Conservation (phyloP, 441 rosid genomes). For the Adansonia grandidieri region DNA sequence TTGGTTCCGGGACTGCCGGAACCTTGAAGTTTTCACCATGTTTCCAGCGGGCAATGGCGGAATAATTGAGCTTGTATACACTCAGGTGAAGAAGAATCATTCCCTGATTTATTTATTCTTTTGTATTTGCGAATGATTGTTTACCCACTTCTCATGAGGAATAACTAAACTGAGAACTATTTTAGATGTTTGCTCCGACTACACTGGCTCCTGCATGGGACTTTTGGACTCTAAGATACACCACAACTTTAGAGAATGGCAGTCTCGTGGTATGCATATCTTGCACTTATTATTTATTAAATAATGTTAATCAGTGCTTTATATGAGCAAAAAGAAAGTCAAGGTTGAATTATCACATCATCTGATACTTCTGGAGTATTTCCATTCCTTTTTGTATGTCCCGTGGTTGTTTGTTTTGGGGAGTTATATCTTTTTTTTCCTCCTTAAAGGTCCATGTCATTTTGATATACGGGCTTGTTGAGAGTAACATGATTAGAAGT, state of each 20-base stretch:
- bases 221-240: slow-evolving; percentile 97
- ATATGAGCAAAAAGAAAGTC: too few relatives aligned
- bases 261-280: slow-evolving; percentile 85
- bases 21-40: slow-evolving; percentile 95
- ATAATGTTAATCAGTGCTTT: too few relatives aligned
- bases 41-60: slow-evolving; percentile 96
- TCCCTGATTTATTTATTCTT: background rate
- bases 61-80: slow-evolving; percentile 88
- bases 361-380: background rate
- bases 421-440: too few relatives aligned
- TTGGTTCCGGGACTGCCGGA: slow-evolving; percentile 99
- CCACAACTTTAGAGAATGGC: slow-evolving; percentile 89
- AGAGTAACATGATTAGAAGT: background rate
- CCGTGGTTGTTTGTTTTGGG: too few relatives aligned
- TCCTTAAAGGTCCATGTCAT: background rate
- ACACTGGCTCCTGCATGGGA: slow-evolving; percentile 97
- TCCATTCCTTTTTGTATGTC: background rate
- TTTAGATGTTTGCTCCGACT: slow-evolving; percentile 91
- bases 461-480: background rate
- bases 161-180: slow-evolving; percentile 19
- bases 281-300: background rate
- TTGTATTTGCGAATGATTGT: background rate
- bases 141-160: slow-evolving; percentile 18
- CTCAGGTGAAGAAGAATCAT: slow-evolving; percentile 59
- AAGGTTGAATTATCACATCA: background rate